Evolutionary conservation across 208 protist genomes (phyloP).

Genomic region (Leishmania aethiopica): DNA sequence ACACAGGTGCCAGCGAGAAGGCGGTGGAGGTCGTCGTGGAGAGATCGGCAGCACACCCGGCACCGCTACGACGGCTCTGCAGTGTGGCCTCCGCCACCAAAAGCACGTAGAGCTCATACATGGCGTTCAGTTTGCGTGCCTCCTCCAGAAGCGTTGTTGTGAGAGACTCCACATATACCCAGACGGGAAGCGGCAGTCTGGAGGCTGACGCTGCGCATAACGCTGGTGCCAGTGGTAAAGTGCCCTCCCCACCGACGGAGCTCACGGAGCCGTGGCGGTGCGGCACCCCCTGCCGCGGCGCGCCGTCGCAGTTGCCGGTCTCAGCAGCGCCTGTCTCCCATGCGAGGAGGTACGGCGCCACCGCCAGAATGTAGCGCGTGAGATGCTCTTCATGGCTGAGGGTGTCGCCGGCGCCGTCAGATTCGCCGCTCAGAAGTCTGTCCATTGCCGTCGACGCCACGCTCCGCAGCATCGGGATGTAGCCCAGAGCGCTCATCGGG

Average conservation of each 20-base stretch:
- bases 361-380: constrained; percentile 15
- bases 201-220: not conserved
- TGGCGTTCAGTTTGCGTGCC: constrained; percentile 28
- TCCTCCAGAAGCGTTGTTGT: constrained; percentile 32
- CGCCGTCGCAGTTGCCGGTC: not conserved
- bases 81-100: constrained; percentile 19
- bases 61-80: constrained; percentile 2
- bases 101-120: constrained; percentile 24
- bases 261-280: not conserved
- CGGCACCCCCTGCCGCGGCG: not conserved
- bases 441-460: not conserved
- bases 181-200: constrained; percentile 23
- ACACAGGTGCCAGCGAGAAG: constrained; percentile 3
- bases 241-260: not conserved
- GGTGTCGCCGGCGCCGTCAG: not conserved
- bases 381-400: constrained; percentile 5
- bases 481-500: constrained; percentile 45
- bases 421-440: not conserved
- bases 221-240: not conserved
- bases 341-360: constrained; percentile 32
- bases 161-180: constrained; percentile 30
- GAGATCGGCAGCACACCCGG: not conserved
- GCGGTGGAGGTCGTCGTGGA: not conserved
- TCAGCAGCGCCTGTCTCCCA: constrained; percentile 5
- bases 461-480: constrained; percentile 38